Conservation (phyloP, 2,329 filamentous ascomycete genomes). For the Xylariomycetidae sp. region DNA sequence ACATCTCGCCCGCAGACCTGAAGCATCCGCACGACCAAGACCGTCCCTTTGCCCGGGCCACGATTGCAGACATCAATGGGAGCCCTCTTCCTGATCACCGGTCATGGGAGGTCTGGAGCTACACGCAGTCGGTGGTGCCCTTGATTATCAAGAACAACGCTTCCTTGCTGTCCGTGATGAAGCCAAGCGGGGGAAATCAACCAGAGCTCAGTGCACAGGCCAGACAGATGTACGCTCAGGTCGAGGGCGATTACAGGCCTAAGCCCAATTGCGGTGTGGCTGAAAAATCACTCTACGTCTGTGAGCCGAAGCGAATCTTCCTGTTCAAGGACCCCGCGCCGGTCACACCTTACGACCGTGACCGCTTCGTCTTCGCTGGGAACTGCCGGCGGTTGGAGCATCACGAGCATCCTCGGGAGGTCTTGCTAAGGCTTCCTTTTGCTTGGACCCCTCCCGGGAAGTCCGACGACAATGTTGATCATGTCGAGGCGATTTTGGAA, state of each 20-base stretch:
- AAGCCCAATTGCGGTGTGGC: slow-evolving; percentile 25
- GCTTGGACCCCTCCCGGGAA: slow-evolving; percentile 7
- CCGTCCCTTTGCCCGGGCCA: slow-evolving; percentile 11
- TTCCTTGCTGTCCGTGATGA: no score
- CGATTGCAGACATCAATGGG: slow-evolving; percentile 2
- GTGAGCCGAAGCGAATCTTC: slow-evolving; percentile 8
- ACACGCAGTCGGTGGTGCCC: no score
- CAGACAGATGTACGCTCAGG: slow-evolving; percentile 2
- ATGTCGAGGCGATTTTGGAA: slow-evolving; percentile 8
- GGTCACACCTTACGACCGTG: slow-evolving; percentile 14
- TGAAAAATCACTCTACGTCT: slow-evolving; percentile 21
- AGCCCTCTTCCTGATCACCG: no score
- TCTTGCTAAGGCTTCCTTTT: slow-evolving; percentile 14
- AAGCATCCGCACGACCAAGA: no score
- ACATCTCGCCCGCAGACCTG: slow-evolving; percentile 3
- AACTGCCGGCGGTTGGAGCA: slow-evolving; percentile 21
- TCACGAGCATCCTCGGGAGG: slow-evolving; percentile 29
- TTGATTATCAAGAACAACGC: no score
- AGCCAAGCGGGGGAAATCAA: no score
- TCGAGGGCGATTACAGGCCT: slow-evolving; percentile 13
- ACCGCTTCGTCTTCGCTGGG: slow-evolving; percentile 25
- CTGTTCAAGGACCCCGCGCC: slow-evolving; percentile 26
- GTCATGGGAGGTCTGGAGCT: slow-evolving; percentile 15
- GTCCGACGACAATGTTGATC: background rate
- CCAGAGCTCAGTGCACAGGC: no score